Evolutionary conservation across 129 eudicot species (phyloP), one percentile per base, ranked within the genome.

Genomic region (Dittrichia graveolens): DNA sequence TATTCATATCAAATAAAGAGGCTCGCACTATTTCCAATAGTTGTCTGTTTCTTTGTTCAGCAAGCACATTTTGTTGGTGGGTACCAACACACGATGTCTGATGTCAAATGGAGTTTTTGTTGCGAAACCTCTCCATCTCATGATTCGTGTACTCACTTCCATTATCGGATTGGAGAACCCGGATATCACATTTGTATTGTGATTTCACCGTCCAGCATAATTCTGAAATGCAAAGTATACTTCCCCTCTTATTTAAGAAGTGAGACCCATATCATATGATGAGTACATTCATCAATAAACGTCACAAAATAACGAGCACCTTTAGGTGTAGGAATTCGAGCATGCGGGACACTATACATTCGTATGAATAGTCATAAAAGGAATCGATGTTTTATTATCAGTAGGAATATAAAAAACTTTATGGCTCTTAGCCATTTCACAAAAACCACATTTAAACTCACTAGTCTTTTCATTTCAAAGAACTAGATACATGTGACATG

Each of bases 351-450:
- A n/a, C 76, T 55, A 71, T 2, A 71, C 76, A 57, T 71, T 42
- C 3, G 42, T 53, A 40, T 71, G 66, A 1, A 71, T 43, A 11
- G 18, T n/a, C 50, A 18, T 39, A 52, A 73, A 73, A 6, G 77
- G 77, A 11, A 7, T 19, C 10, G 59, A 8, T 50, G 59, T 11
- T 45, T 73, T 73, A 38, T 73, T 73, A 35, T 58, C 47, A 60
- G 69, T 73, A 2, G 58, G 59, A 39, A 44, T 11, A 73, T 59
- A 59, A 3, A 69, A 31, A 60, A 59, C 52, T 7, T 69, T 46
- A 59, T 73, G 47, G 69, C 77, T 57, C 14, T 71, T 73, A 4
- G 77, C 77, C 77, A 59, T 6, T 16, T 72, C 68, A 62, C 46
- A 62, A 3, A 62, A 34, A 62, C 49, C 68, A 62, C 68, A 62